phyloP scores from a whole-genome alignment of 129 eudicot genomes.

The Solidago caesia region DNA sequence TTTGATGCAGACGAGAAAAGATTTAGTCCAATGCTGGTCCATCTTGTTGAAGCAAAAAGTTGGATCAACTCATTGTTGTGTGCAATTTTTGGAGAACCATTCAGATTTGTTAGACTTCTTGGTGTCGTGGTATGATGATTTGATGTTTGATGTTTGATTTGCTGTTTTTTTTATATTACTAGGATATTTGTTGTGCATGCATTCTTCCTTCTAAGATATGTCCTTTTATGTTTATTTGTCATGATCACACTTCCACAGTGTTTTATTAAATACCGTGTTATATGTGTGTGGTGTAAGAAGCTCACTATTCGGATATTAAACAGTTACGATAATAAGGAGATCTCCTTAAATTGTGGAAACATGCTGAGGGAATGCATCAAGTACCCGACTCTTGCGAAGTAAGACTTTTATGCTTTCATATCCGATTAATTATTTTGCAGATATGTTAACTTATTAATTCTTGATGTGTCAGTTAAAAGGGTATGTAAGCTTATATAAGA shows the following conservation, averaged over 20 bases:
- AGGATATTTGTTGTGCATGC: neutral
- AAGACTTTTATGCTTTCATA: conserved; percentile 38
- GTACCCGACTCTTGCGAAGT: conserved; percentile 88
- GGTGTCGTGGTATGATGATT: conserved; percentile 68
- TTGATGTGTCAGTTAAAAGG: neutral
- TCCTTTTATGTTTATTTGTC: neutral
- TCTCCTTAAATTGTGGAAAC: conserved; percentile 83
- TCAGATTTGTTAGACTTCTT: conserved; percentile 82
- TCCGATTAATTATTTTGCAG: conserved; percentile 16
- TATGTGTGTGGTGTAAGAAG: neutral
- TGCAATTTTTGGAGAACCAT: conserved; percentile 84
- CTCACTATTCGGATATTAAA: conserved; percentile 26
- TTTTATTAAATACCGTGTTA: neutral
- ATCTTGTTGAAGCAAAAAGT: conserved; percentile 83
- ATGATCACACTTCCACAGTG: neutral
- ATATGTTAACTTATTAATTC: neutral
- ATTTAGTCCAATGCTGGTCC: conserved; percentile 93
- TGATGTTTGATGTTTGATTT: neutral
- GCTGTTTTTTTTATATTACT: neutral
- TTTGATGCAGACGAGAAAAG: conserved; percentile 78
- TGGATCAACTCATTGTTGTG: conserved; percentile 70
- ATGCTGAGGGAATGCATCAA: conserved; percentile 98
- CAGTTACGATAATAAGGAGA: conserved; percentile 99
- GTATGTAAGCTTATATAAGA: neutral
- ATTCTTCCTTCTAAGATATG: neutral